Conservation (phyloP, 352 stramenopile genomes). For the Phytophthora pistaciae region DNA sequence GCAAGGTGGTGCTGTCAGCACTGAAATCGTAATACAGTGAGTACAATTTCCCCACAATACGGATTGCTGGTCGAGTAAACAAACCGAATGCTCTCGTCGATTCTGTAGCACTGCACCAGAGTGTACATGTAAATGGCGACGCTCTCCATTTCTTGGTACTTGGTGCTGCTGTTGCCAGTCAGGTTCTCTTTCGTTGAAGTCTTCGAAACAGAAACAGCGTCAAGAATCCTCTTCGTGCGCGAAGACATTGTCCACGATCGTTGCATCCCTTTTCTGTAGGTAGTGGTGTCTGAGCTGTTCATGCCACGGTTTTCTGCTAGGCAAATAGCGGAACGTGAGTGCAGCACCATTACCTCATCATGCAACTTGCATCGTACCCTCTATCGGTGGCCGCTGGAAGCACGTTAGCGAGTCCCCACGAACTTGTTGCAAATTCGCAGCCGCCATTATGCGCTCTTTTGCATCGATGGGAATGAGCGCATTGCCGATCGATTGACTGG, state of each 20-base stretch:
- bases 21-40: conserved; percentile 23
- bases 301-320: conserved; percentile 10
- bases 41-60: conserved; percentile 2
- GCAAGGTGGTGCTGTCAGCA: conserved; percentile 4
- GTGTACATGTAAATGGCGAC: conserved; percentile 58
- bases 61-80: conserved; percentile 12
- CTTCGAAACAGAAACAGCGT: conserved; percentile 28
- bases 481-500: conserved; percentile 14
- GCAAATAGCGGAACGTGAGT: not conserved
- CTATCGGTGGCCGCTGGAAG: conserved; percentile 12
- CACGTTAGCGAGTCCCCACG: conserved; percentile 1
- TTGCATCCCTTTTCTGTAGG: conserved; percentile 18
- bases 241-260: conserved; percentile 50
- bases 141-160: conserved; percentile 43
- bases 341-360: not conserved
- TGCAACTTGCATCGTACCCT: conserved; percentile 20
- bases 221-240: conserved; percentile 45
- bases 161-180: conserved; percentile 17
- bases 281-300: not conserved
- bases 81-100: conserved; percentile 44
- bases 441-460: conserved; percentile 43
- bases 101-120: conserved; percentile 62
- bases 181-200: conserved; percentile 2
- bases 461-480: conserved; percentile 33
- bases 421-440: conserved; percentile 22